Base-by-base conservation (phyloP, 2,329 filamentous ascomycete genomes). In the Pyricularia grisea region DNA sequence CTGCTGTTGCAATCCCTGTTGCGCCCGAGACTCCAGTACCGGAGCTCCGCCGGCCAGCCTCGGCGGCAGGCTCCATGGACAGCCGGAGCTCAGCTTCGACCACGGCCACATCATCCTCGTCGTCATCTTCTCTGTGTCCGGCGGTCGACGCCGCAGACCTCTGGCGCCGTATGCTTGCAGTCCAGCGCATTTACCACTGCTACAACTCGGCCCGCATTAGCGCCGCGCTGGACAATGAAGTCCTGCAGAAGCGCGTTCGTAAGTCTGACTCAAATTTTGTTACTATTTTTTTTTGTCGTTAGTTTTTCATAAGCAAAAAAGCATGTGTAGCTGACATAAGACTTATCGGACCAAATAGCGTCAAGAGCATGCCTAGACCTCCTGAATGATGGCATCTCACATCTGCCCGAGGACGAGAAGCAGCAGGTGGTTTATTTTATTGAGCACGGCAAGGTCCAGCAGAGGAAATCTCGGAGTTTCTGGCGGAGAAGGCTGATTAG, bases 161-260 rank as follows among this genome's bases (percentile, higher is more conserved):
- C 7, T 82, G 80, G 80, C 74, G 73, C 58, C 78, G 79, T 67
- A 82, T 82, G 80, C 76, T 82, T 11, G 77, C 77, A 1, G 76
- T 81, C 9, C 80, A 82, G 74, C 75, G 75, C 27, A 75, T 72
- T 14, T 81, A 78, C 69, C 78, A 80, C 67, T 81, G 80, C 73
- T 82, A 82, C 73, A 81, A 80, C 68, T 81, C 79, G 25, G 79
- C 80, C 17, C 73, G 80, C 50, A 81, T 82, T 77, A 78, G 77
- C 55, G 80, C 80, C 1, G 80, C 80, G 1, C 74, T 82, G 25
- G 77, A 79, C 63, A 76, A 76, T n/a, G 76, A 76, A 11, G 73
- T 76, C 11, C 73, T 77, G 10, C 77, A 76, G 68, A 72, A 74
- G 14, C 70, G 78, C 65, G 75, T 79, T 67, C 79, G 80, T 82